Percentiles rank a stretch among this genome's conserved stretches.
Evolutionary conservation across 306 rosid genomes (phyloP).

Genomic region (Vigna radiata): DNA sequence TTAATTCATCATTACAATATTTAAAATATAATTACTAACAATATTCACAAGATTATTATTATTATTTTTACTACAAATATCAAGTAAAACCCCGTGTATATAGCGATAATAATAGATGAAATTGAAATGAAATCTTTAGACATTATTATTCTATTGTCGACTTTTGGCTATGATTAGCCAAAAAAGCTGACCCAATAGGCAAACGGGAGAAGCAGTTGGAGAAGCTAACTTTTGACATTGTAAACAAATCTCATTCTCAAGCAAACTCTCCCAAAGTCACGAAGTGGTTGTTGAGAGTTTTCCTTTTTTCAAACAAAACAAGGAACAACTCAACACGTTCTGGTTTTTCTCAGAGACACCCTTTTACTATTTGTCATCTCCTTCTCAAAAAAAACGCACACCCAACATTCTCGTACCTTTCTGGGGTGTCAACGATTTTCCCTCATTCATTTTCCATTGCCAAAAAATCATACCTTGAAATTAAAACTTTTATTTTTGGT

Average conservation of each 20-base stretch:
- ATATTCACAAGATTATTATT: not conserved
- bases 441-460: not conserved
- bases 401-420: conserved; percentile 30
- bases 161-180: not conserved
- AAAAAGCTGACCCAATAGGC: conserved; percentile 21
- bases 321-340: conserved; percentile 44
- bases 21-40: no score
- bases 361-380: not conserved
- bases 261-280: conserved; percentile 11
- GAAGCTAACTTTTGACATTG: conserved; percentile 44
- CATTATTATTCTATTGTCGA: no score
- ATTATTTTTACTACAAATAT: no score
- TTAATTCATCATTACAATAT: no score
- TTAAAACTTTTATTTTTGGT: not conserved
- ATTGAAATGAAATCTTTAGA: no score
- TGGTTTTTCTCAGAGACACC: not conserved
- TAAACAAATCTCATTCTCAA: conserved; percentile 37
- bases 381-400: not conserved
- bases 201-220: conserved; percentile 34
- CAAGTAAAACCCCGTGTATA: no score
- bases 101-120: no score
- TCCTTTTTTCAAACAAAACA: not conserved
- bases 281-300: conserved; percentile 43
- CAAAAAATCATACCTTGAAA: conserved; percentile 8
- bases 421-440: conserved; percentile 19